A percentile compares a stretch with the other conserved stretches of the same genome.
These are phyloP conservation scores for Vigna reflexopilosa DNA, from an alignment of 306 rosid species.

Conservation along the genomic window DNA sequence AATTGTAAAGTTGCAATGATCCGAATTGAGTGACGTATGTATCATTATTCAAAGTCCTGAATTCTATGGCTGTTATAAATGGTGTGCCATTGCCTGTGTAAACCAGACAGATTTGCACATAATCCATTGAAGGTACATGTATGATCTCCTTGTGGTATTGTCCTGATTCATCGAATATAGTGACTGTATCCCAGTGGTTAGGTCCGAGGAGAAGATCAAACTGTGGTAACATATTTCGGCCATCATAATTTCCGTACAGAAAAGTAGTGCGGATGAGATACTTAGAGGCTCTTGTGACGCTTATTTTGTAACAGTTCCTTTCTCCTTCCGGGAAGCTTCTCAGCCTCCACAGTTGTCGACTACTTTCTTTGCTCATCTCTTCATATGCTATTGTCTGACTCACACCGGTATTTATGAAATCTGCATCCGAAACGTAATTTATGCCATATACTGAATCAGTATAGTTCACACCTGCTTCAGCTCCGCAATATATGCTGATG, in stretches of 20 bases:
- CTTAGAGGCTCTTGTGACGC: conserved; percentile 15
- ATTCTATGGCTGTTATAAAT: conserved; percentile 53
- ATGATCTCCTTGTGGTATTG: conserved; percentile 42
- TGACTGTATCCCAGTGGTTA: conserved; percentile 46
- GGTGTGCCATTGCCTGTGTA: conserved; percentile 51
- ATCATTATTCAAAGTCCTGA: conserved; percentile 41
- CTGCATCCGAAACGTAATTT: conserved; percentile 51
- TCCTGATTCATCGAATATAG: neutral
- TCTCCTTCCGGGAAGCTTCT: conserved; percentile 59
- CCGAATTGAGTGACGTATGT: conserved; percentile 30
- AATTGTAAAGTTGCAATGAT: neutral
- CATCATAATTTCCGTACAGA: conserved; percentile 59
- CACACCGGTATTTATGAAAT: conserved; percentile 46
- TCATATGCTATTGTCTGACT: conserved; percentile 6
- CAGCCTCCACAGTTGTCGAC: conserved; percentile 11
- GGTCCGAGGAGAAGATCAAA: conserved; percentile 58
- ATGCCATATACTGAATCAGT: neutral
- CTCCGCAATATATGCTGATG: conserved; percentile 60
- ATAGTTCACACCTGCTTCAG: neutral
- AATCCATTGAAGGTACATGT: conserved; percentile 37
- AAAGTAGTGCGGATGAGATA: conserved; percentile 49
- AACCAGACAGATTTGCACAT: conserved; percentile 50
- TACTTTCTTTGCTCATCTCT: neutral
- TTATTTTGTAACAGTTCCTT: conserved; percentile 61
- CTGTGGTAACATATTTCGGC: conserved; percentile 21